Evolutionary conservation across 1,284 basidiomycete genomes (phyloP).

Genomic region (Cystobasidium sp.): DNA sequence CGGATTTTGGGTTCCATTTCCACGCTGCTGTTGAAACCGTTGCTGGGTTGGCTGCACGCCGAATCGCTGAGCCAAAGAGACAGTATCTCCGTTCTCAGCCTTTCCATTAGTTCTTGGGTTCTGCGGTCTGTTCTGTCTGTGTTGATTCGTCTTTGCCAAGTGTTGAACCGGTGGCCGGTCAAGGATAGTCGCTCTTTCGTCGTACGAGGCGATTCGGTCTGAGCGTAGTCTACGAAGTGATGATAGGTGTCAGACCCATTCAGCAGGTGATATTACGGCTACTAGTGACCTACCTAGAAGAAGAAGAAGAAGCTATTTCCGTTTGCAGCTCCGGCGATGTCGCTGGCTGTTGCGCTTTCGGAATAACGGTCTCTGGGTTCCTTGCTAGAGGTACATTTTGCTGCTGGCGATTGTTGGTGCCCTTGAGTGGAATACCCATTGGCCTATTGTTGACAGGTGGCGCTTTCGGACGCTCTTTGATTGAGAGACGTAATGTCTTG

Average conservation of each 20-base stretch:
- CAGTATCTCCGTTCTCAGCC: neutral
- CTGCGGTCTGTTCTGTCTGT: neutral
- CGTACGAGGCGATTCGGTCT: slow-evolving; percentile 16
- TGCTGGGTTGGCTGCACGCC: neutral
- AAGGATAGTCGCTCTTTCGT: slow-evolving; percentile 1
- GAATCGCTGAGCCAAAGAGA: slow-evolving; percentile 15
- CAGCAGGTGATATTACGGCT: neutral
- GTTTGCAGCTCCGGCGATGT: neutral
- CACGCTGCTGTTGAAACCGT: neutral
- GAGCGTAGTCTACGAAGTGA: slow-evolving; percentile 12
- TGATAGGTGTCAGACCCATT: neutral
- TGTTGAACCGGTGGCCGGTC: slow-evolving; percentile 9
- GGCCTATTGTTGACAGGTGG: neutral
- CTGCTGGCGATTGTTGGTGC: slow-evolving; percentile 22
- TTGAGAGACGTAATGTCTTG: slow-evolving; percentile 28
- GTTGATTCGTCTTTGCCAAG: neutral
- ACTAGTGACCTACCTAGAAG: slow-evolving; percentile 4
- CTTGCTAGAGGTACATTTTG: neutral
- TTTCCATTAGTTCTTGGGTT: neutral
- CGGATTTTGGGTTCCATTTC: neutral
- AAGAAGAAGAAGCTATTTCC: neutral
- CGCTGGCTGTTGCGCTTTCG: neutral
- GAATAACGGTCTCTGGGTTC: neutral
- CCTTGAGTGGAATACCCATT: slow-evolving; percentile 28
- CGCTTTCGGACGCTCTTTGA: slow-evolving; percentile 21